Base-by-base conservation (phyloP, 805 yeast species). In the Metschnikowia koreensis region DNA sequence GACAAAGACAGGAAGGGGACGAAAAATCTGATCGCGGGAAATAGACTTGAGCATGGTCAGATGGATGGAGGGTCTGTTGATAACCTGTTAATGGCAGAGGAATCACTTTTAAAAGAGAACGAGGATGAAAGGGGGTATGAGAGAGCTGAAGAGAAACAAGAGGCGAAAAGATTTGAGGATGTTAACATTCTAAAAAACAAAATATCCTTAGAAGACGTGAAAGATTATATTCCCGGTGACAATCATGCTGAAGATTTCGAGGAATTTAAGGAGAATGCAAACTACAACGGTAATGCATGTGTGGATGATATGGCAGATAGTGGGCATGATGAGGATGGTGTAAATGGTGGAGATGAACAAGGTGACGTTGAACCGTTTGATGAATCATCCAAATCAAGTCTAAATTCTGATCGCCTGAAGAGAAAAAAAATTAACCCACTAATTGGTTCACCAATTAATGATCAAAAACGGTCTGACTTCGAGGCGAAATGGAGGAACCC, bases 1-100 rank as follows among this genome's bases (percentile, higher is more conserved):
- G 67, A 64, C 52, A 68, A 67, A 55, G 54, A 68, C 1, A 67
- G 59, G 36, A 63, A 61, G 36, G 42, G 31, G 9, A n/a, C 54
- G 12, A 52, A 53, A 33, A 44, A 40, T 28, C 57, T 38, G 33
- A 38, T 22, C 22, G 22, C 22, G 22, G 22, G 22, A 22, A 4
- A 22, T 22, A 22, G 22, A 22, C 22, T 22, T 22, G 22, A 22
- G 22, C 22, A 22, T 22, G 22, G 22, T 22, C 22, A 3, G 22
- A 22, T 22, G 22, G 22, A 22, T 22, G 22, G 22, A 17, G 54
- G 46, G 22, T 39, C 48, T 28, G 55, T 45, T 5, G 55, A 53
- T 41, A 55, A 53, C 22, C 51, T 53, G 55, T 34, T 42, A 15
- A 33, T 43, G 13, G 50, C 52, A 8, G 52, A 46, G 38, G 53